Evolutionary conservation across 768 basidiomycete species (phyloP).

Genomic region (Macrolepiota albuminosa): DNA sequence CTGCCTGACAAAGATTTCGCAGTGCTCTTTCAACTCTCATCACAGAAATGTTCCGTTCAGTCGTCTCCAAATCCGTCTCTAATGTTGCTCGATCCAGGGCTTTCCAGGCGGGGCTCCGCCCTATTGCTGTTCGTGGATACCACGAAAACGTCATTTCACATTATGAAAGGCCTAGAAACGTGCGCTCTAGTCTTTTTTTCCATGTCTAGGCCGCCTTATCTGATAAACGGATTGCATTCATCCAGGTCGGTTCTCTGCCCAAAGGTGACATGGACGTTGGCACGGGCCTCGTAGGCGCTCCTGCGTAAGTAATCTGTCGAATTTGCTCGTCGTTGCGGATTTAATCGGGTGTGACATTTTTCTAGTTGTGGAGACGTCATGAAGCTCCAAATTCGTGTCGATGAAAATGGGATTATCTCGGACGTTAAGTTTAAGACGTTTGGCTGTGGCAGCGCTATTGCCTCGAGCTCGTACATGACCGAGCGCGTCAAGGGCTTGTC

Average conservation of each 20-base stretch:
- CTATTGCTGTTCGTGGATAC: slow-evolving; percentile 66
- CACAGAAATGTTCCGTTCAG: slow-evolving; percentile 68
- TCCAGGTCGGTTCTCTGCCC: slow-evolving; percentile 91
- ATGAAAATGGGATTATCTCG: slow-evolving; percentile 90
- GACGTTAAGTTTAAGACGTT: slow-evolving; percentile 99
- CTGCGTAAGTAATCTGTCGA: slow-evolving; percentile 61
- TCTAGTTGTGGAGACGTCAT: slow-evolving; percentile 94
- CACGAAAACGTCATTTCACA: slow-evolving; percentile 98
- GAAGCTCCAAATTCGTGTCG: slow-evolving; percentile 98
- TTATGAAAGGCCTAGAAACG: slow-evolving; percentile 97
- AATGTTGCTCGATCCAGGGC: slow-evolving; percentile 39
- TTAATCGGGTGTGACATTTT: slow-evolving; percentile 18
- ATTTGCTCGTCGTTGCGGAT: slow-evolving; percentile 20
- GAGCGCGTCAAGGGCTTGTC: slow-evolving; percentile 95
- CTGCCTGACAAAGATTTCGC: slow-evolving; percentile 16
- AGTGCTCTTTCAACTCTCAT: slow-evolving; percentile 21
- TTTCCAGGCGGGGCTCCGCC: slow-evolving; percentile 35
- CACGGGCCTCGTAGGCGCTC: slow-evolving; percentile 96
- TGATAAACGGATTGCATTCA: slow-evolving; percentile 43
- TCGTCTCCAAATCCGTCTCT: slow-evolving; percentile 46
- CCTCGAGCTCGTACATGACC: slow-evolving; percentile 97
- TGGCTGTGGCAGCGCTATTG: slow-evolving; percentile 97
- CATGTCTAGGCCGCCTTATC: slow-evolving; percentile 40
- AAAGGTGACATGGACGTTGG: slow-evolving; percentile 91
- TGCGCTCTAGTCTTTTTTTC: slow-evolving; percentile 42